phyloP scores from a whole-genome alignment of 768 basidiomycete genomes.

The Boletus rubroflammeus region DNA sequence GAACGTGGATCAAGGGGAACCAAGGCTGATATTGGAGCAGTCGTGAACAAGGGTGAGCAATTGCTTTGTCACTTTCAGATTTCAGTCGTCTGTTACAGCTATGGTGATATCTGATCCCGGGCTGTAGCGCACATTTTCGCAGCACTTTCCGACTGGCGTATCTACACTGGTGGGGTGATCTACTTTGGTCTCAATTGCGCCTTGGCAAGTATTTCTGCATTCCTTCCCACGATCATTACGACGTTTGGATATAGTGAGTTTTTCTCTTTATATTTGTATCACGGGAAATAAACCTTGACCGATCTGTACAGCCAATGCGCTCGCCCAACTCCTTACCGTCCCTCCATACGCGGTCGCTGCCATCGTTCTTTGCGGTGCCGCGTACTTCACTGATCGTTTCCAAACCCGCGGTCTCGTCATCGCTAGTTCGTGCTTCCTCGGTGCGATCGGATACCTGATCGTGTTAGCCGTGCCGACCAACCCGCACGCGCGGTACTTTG shows the following conservation, averaged over 20 bases:
- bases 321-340: constrained; percentile 72
- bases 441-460: constrained; percentile 52
- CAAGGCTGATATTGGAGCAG: constrained; percentile 61
- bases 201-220: constrained; percentile 76
- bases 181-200: constrained; percentile 79
- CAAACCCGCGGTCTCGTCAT: constrained; percentile 53
- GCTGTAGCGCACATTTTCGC: constrained; percentile 53
- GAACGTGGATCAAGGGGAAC: constrained; percentile 64
- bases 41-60: constrained; percentile 55
- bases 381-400: constrained; percentile 61
- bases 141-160: constrained; percentile 73
- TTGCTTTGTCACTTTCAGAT: background rate
- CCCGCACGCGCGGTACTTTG: constrained; percentile 68
- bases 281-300: background rate
- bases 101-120: background rate
- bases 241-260: constrained; percentile 69
- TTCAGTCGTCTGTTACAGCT: background rate
- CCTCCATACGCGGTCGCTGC: constrained; percentile 77
- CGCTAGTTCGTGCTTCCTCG: constrained; percentile 27
- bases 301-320: constrained; percentile 47
- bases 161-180: constrained; percentile 62
- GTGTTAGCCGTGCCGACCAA: constrained; percentile 53
- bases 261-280: background rate
- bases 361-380: constrained; percentile 54
- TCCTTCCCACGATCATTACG: constrained; percentile 77